Evolutionary conservation across 768 basidiomycete genomes (phyloP).

Genomic region (Lentinula aciculospora): DNA sequence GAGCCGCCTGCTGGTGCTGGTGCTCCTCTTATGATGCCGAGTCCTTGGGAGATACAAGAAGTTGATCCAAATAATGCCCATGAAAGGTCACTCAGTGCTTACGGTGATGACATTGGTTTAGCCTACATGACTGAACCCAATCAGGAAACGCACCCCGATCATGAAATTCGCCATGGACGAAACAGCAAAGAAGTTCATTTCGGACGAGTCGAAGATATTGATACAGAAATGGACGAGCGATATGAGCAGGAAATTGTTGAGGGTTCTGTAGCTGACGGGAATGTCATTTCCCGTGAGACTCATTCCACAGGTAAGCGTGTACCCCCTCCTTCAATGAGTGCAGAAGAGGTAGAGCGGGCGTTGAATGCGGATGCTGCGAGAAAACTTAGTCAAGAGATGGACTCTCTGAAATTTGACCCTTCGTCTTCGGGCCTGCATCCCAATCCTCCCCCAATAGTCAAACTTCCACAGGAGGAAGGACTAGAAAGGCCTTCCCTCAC

Average conservation of each 20-base stretch:
- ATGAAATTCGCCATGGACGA: background rate
- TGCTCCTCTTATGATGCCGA: constrained; percentile 17
- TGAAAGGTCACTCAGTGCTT: constrained; percentile 13
- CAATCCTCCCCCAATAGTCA: constrained; percentile 3
- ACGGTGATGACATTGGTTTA: constrained; percentile 27
- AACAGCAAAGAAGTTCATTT: constrained; percentile 36
- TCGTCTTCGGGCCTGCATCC: constrained; percentile 8
- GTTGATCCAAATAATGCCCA: background rate
- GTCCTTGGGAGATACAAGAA: background rate
- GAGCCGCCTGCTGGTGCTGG: constrained; percentile 39
- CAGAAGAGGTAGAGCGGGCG: constrained; percentile 45
- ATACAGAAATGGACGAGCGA: constrained; percentile 27
- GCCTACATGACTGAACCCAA: constrained; percentile 32
- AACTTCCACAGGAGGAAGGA: constrained; percentile 3
- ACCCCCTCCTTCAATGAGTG: constrained; percentile 31
- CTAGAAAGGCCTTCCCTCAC: background rate
- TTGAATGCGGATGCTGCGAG: constrained; percentile 64
- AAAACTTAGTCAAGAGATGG: constrained; percentile 61
- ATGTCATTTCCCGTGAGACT: background rate
- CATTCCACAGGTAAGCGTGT: constrained; percentile 15
- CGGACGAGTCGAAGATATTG: constrained; percentile 33
- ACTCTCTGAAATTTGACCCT: constrained; percentile 38
- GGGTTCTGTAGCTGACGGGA: background rate
- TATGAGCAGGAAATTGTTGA: constrained; percentile 8
- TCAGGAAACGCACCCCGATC: constrained; percentile 17